Base-by-base conservation (phyloP, 345 rosid genomes). In the Cardamine chenopodiifolia region DNA sequence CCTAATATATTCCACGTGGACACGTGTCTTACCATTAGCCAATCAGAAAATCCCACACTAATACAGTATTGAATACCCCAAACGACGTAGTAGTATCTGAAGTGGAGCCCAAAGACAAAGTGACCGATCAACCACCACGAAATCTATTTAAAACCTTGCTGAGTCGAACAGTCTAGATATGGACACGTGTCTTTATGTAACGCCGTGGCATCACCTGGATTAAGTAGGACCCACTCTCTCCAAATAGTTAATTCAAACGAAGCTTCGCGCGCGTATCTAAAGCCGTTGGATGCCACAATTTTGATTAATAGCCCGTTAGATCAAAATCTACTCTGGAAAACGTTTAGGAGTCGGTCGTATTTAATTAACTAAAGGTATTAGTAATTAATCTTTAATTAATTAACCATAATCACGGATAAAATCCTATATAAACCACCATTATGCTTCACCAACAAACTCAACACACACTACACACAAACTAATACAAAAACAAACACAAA, bases 41-140 rank as follows among this genome's bases (percentile, higher is more conserved):
- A 76, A 54, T 70, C 32, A 62, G 34, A 40, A 67, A 32, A 69
- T 44, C 50, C 37, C 75, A 62, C 57, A 68, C 40, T 29, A 37
- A 22, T 9, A 31, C 17, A 11, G 20, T 29, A 69, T 70, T 69
- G 0, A 53, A 37, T n/a, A n/a, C n/a, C n/a, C n/a, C n/a, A n/a
- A n/a, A n/a, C n/a, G 50, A 52, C 71, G 60, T 44, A 11, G 47
- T 66, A 26, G 60, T 35, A 58, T 48, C 53, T 66, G 73, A 48
- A 39, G 48, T 60, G 56, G 72, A 49, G 11, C 69, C 42, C 35
- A 31, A 31, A 2, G 4, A 7, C 11, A 13, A 58, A 35, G 54
- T 69, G 75, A 76, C 75, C 39, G 68, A 62, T 70, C 53, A 76
- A 62, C 75, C 2, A 76, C 75, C 80, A 45, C 14, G 25, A 11